phyloP scores from a whole-genome alignment of 129 eudicot genomes.

The Flaveria robusta region DNA sequence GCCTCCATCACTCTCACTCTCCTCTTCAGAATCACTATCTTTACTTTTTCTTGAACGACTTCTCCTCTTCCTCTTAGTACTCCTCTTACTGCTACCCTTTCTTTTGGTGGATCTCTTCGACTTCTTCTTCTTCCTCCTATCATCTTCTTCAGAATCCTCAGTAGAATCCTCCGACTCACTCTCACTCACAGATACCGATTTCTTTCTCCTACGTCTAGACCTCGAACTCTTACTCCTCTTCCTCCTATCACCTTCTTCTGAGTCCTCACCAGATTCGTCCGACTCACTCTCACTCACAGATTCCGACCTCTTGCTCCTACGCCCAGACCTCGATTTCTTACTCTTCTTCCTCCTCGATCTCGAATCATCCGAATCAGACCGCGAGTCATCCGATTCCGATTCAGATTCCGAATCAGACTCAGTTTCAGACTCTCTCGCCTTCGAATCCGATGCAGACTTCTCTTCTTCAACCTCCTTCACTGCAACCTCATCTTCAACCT shows the following conservation, averaged over 20 bases:
- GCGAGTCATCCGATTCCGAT: conserved; percentile 42
- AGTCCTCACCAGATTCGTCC: conserved; percentile 43
- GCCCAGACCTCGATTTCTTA: conserved; percentile 9
- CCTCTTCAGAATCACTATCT: conserved; percentile 40
- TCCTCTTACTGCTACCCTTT: conserved; percentile 40
- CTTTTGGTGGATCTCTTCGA: conserved; percentile 32
- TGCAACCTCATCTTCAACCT: conserved; percentile 50
- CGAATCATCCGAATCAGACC: conserved; percentile 40
- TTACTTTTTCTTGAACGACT: conserved; percentile 41
- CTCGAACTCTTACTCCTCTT: conserved; percentile 41
- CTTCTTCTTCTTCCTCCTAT: conserved; percentile 34
- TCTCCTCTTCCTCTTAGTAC: conserved; percentile 43
- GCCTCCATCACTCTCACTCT: conserved; percentile 43
- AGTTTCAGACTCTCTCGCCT: conserved; percentile 29
- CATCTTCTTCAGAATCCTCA: conserved; percentile 59
- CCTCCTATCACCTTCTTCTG: conserved; percentile 29
- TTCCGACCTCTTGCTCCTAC: conserved; percentile 36
- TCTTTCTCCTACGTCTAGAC: conserved; percentile 45
- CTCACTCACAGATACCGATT: conserved; percentile 49
- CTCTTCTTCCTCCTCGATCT: conserved; percentile 25
- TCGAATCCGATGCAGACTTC: conserved; percentile 16
- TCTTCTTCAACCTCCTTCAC: conserved; percentile 43
- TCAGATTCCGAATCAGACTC: conserved; percentile 42
- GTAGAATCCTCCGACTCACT: conserved; percentile 44
- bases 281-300: conserved; percentile 47